phyloP scores from a whole-genome alignment of 2,329 filamentous ascomycete species.

The Colletotrichum sojae region DNA sequence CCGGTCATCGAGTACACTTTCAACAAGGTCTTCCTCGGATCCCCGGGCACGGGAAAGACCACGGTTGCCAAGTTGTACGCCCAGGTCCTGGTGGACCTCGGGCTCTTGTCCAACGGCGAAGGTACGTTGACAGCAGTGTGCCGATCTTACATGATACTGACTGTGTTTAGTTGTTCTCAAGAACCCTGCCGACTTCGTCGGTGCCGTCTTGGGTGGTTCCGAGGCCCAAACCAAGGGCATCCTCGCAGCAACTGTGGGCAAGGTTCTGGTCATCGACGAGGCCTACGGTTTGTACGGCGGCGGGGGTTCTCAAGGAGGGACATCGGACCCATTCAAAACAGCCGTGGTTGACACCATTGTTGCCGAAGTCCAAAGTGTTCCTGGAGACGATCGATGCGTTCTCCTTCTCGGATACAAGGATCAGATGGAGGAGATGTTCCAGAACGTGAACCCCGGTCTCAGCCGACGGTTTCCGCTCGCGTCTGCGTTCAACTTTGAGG shows the following conservation, averaged over 20 bases:
- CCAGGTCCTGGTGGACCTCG: slow-evolving; percentile 76
- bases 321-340: slow-evolving; percentile 64
- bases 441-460: slow-evolving; percentile 80
- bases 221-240: slow-evolving; percentile 82
- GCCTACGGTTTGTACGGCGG: slow-evolving; percentile 76
- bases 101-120: slow-evolving; percentile 77
- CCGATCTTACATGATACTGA: slow-evolving; percentile 2
- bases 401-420: slow-evolving; percentile 79
- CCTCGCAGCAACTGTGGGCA: slow-evolving; percentile 75
- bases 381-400: slow-evolving; percentile 81
- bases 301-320: slow-evolving; percentile 42
- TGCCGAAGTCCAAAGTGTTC: slow-evolving; percentile 77
- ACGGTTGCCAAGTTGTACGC: slow-evolving; percentile 82
- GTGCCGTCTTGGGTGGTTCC: slow-evolving; percentile 73
- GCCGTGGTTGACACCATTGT: slow-evolving; percentile 83
- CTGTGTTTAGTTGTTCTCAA: slow-evolving; percentile 71
- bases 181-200: slow-evolving; percentile 82
- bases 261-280: slow-evolving; percentile 86
- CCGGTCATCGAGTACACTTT: slow-evolving; percentile 71
- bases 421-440: slow-evolving; percentile 80
- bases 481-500: slow-evolving; percentile 77
- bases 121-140: slow-evolving; percentile 52
- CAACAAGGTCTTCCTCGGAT: slow-evolving; percentile 79
- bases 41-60: slow-evolving; percentile 83
- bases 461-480: slow-evolving; percentile 75